These are phyloP conservation scores for Phragmites australis DNA, from an alignment of 176 grass and related monocot species.

Conservation along the genomic window DNA sequence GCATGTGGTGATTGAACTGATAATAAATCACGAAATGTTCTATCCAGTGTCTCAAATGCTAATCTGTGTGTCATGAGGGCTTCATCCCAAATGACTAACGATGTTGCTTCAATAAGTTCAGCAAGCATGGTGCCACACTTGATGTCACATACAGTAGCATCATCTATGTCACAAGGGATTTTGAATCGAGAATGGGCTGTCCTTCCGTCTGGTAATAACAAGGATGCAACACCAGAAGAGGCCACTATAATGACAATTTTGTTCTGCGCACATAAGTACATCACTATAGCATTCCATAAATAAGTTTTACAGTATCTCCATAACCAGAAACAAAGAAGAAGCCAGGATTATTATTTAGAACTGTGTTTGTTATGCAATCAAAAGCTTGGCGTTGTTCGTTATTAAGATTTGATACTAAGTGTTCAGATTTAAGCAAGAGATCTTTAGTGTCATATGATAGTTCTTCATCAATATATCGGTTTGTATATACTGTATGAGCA, in stretches of 20 bases:
- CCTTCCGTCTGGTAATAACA: neutral
- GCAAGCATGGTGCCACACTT: neutral
- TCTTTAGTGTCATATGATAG: too few species aligned
- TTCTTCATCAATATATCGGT: too few species aligned
- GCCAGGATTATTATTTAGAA: neutral
- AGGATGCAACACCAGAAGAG: neutral
- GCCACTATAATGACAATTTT: neutral
- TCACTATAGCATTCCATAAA: neutral
- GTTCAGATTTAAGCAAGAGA: too few species aligned
- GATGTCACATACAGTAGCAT: neutral
- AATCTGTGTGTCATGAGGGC: neutral
- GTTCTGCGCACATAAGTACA: neutral
- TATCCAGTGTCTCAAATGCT: neutral
- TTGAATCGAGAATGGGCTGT: constrained; percentile 33
- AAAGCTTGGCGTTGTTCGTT: neutral
- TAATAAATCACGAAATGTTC: neutral
- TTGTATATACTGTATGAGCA: too few species aligned
- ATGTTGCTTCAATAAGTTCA: neutral
- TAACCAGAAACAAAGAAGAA: constrained; percentile 20
- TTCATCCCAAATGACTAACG: neutral
- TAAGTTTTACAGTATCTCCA: constrained; percentile 11
- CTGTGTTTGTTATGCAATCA: neutral
- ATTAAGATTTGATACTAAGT: too few species aligned
- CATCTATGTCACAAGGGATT: constrained; percentile 12
- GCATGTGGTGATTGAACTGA: too few species aligned